Evolutionary conservation across 352 stramenopile species (phyloP).

Genomic region (Pythium inflatum): DNA sequence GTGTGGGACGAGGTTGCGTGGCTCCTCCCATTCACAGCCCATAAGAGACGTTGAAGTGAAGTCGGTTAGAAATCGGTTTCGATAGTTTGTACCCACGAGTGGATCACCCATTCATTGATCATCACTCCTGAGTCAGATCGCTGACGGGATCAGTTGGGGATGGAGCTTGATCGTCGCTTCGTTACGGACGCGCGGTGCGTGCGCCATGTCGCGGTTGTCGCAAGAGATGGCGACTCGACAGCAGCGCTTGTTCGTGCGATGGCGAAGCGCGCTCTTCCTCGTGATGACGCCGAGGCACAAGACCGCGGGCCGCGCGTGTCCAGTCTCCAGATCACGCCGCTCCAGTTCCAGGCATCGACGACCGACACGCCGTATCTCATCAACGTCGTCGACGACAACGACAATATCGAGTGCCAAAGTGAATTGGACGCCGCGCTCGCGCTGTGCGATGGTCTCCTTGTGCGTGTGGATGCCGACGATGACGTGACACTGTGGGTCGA

Average conservation of each 20-base stretch:
- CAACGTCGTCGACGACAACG: neutral
- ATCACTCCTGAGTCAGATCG: no score
- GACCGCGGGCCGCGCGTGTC: neutral
- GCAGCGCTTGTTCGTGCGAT: neutral
- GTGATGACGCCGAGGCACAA: neutral
- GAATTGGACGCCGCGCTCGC: slow-evolving; percentile 4
- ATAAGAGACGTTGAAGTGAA: no score
- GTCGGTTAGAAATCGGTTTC: no score
- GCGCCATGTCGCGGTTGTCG: slow-evolving; percentile 17
- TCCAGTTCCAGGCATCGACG: neutral
- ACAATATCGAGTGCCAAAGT: neutral
- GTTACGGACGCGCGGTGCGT: neutral
- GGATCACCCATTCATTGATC: no score
- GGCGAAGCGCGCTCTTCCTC: neutral
- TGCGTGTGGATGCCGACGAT: neutral
- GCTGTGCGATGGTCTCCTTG: slow-evolving; percentile 4
- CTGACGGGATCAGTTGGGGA: no score
- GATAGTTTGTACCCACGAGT: no score
- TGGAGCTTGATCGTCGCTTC: no score
- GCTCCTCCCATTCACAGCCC: no score
- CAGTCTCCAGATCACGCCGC: neutral
- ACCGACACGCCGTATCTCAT: neutral
- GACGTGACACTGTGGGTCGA: slow-evolving; percentile 1
- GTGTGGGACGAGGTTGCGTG: no score
- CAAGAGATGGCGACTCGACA: neutral